These are phyloP conservation scores for Podospora comata DNA, from an alignment of 495 filamentous ascomycete species.

Conservation along the genomic window DNA sequence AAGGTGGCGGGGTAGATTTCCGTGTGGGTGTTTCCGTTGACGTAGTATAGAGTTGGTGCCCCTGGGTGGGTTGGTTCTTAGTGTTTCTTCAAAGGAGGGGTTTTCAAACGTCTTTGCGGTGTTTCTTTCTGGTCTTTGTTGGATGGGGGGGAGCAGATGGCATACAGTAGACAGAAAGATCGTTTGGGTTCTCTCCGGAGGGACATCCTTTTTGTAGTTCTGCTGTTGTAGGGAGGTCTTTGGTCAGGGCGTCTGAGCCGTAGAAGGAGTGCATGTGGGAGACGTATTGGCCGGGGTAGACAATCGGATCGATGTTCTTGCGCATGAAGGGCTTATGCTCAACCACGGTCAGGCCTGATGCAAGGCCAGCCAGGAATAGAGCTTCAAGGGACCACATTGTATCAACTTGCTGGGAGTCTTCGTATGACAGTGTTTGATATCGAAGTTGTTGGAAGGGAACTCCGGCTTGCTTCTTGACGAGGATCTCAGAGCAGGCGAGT, in stretches of 20 bases:
- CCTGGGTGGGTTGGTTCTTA: slow-evolving; percentile 20
- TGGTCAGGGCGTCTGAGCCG: slow-evolving; percentile 36
- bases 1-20: slow-evolving; percentile 41
- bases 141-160: not conserved
- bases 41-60: slow-evolving; percentile 40
- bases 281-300: slow-evolving; percentile 33
- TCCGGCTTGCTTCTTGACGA: not conserved
- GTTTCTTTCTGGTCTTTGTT: not conserved
- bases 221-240: slow-evolving; percentile 34
- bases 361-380: slow-evolving; percentile 19
- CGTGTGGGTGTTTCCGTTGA: slow-evolving; percentile 38
- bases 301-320: slow-evolving; percentile 40
- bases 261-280: slow-evolving; percentile 43
- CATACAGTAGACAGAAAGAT: slow-evolving; percentile 36
- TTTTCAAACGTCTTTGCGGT: not conserved
- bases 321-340: slow-evolving; percentile 38
- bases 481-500: not conserved
- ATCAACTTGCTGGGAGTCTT: not conserved
- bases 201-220: slow-evolving; percentile 36
- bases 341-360: slow-evolving; percentile 33
- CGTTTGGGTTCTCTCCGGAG: slow-evolving; percentile 39
- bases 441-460: not conserved
- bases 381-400: not conserved
- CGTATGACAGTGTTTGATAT: not conserved
- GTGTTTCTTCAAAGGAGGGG: not conserved